Percentiles rank a stretch among this genome's conserved stretches.
phyloP scores from a whole-genome alignment of 2,329 filamentous ascomycete genomes.

The Fusarium verticillioides region DNA sequence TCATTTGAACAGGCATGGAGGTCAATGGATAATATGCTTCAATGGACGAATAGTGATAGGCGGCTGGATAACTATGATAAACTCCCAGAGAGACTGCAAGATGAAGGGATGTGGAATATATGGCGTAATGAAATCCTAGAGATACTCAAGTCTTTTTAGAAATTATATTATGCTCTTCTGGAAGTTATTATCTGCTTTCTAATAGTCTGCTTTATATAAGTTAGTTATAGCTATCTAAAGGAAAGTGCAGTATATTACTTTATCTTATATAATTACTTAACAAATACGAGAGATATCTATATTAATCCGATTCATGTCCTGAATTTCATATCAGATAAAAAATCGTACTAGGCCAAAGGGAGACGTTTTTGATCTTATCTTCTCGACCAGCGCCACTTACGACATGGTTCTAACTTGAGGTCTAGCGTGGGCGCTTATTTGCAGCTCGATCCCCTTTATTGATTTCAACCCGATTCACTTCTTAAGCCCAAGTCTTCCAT shows the following conservation, averaged over 20 bases:
- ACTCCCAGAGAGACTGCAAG: not conserved
- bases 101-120: not conserved
- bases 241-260: too few relatives aligned
- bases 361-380: not conserved
- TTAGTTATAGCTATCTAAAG: too few relatives aligned
- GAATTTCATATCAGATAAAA: not conserved
- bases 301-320: too few relatives aligned
- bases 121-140: not conserved
- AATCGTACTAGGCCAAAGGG: not conserved
- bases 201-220: too few relatives aligned
- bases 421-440: not conserved
- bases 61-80: too few relatives aligned
- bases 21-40: not conserved
- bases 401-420: accelerated
- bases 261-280: too few relatives aligned
- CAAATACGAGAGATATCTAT: too few relatives aligned
- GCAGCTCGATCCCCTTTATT: accelerated
- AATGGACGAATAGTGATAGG: too few relatives aligned
- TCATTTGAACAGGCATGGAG: not conserved
- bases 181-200: too few relatives aligned
- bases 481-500: accelerated
- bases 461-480: accelerated
- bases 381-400: not conserved
- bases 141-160: not conserved
- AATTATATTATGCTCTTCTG: accelerated